Evolutionary conservation across 164 flowering plant genomes (phyloP).

Genomic region (Aristolochia californica): DNA sequence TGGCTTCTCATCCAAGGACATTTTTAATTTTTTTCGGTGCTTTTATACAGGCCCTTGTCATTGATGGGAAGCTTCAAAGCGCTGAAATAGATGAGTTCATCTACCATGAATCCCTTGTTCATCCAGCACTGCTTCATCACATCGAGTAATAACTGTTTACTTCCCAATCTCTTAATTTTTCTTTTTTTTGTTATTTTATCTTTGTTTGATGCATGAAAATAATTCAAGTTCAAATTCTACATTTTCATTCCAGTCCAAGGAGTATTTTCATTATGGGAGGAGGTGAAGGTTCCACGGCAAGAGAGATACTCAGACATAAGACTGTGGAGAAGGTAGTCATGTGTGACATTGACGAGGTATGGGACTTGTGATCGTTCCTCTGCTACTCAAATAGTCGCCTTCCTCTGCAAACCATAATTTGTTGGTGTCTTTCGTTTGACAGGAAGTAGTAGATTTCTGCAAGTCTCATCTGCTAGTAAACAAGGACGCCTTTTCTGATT

Average conservation of each 20-base stretch:
- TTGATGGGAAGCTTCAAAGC: constrained; percentile 97
- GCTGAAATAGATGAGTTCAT: constrained; percentile 90
- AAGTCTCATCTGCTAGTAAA: constrained; percentile 57
- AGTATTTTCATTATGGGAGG: constrained; percentile 84
- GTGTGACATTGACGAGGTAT: constrained; percentile 94
- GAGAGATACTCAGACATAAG: constrained; percentile 67
- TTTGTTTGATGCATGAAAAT: not conserved
- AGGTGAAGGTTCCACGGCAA: constrained; percentile 91
- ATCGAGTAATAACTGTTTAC: constrained; percentile 30
- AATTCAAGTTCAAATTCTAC: not conserved
- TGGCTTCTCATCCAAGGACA: not conserved
- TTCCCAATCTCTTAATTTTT: not conserved
- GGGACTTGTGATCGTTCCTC: not conserved
- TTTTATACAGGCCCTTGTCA: constrained; percentile 48
- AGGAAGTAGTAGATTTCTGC: constrained; percentile 97
- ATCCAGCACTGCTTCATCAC: constrained; percentile 81
- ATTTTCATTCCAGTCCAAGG: constrained; percentile 39
- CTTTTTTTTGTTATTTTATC: not conserved
- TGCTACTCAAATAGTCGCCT: not conserved
- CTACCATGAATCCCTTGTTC: constrained; percentile 91
- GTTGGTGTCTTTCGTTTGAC: constrained; percentile 1
- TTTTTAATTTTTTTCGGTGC: not conserved
- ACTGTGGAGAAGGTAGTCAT: constrained; percentile 60
- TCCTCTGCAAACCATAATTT: not conserved
- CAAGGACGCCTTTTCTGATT: constrained; percentile 66